Percentiles rank a stretch among this genome's conserved stretches.
phyloP scores from a whole-genome alignment of 345 rosid species.

The Melaleuca alternifolia region DNA sequence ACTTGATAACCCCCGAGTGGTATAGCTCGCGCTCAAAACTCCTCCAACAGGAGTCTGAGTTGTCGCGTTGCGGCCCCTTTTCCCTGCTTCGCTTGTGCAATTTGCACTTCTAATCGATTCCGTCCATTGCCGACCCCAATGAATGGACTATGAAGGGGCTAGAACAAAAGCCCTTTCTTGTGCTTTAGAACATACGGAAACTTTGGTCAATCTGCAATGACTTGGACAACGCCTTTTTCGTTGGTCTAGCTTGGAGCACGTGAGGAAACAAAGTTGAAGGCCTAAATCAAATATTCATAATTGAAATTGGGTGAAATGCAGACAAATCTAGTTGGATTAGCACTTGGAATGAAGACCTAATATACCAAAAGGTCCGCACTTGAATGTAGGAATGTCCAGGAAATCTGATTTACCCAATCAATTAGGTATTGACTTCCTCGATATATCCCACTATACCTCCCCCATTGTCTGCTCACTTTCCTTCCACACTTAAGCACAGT shows the following conservation, averaged over 20 bases:
- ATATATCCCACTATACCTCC: not conserved
- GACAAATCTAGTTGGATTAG: not conserved
- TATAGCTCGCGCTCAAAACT: not conserved
- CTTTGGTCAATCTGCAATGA: not conserved
- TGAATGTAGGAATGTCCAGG: not conserved
- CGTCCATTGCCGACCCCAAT: not conserved
- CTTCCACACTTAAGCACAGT: not conserved
- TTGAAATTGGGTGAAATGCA: not conserved
- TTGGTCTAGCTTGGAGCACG: not conserved
- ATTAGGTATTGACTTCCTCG: not conserved
- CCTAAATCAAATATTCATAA: not conserved
- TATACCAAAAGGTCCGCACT: not conserved
- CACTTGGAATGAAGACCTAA: constrained; percentile 6
- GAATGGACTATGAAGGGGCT: not conserved
- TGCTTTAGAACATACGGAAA: not conserved
- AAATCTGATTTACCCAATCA: constrained; percentile 2
- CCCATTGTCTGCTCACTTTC: not conserved
- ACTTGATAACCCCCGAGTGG: not conserved
- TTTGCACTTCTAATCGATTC: not conserved
- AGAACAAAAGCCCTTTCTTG: not conserved
- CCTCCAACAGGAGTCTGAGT: not conserved
- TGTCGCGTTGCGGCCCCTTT: not conserved
- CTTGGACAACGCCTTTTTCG: not conserved
- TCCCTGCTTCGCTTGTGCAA: not conserved
- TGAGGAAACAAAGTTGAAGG: not conserved